Conservation (phyloP, 1,139 yeast species). For the Debaryomycetaceae sp. region DNA sequence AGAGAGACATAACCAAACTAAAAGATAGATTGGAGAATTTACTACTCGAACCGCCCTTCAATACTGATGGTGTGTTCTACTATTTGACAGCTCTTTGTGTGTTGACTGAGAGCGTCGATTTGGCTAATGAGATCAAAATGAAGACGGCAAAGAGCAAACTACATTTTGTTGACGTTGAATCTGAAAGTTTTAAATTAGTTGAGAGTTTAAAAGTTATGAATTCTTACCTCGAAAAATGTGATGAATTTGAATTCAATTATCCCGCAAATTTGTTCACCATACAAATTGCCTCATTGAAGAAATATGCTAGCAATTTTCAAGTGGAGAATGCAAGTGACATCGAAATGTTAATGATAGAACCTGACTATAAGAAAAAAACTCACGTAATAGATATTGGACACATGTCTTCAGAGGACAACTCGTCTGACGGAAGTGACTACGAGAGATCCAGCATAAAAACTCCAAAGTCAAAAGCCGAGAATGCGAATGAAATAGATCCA, state of each 20-base stretch:
- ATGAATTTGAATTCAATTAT: constrained; percentile 24
- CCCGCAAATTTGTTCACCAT: constrained; percentile 22
- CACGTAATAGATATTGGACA: not conserved
- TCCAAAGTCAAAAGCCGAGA: not conserved
- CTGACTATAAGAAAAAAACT: not conserved
- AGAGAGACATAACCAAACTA: constrained; percentile 22
- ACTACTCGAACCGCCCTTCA: constrained; percentile 43
- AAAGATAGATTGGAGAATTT: constrained; percentile 35
- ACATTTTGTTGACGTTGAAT: constrained; percentile 4
- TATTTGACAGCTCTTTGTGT: constrained; percentile 30
- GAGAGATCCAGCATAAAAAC: not conserved
- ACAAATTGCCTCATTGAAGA: constrained; percentile 8
- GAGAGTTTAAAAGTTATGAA: constrained; percentile 16
- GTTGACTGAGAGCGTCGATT: constrained; percentile 15
- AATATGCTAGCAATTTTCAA: constrained; percentile 3
- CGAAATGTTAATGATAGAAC: not conserved
- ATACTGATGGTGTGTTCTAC: constrained; percentile 39
- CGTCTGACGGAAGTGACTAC: not conserved
- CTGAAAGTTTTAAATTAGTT: constrained; percentile 2
- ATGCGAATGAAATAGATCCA: not conserved
- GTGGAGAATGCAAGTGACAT: not conserved
- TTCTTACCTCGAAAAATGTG: constrained; percentile 25
- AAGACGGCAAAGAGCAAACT: constrained; percentile 1
- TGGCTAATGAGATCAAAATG: constrained; percentile 9
- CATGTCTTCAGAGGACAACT: not conserved